A percentile compares a stretch with the other conserved stretches of the same genome.
Conservation (phyloP, 805 yeast species). For the Saccharomycopsis schoenii region DNA sequence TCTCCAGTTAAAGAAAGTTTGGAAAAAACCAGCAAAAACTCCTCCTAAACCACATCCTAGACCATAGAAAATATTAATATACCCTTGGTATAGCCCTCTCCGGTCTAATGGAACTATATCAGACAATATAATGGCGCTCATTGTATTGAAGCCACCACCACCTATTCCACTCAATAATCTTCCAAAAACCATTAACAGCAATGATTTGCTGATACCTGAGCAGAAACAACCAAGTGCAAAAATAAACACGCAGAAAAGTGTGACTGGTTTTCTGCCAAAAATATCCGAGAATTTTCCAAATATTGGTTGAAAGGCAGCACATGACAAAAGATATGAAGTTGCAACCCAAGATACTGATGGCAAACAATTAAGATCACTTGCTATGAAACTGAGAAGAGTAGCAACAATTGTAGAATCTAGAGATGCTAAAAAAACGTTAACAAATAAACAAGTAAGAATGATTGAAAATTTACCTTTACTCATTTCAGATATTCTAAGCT, state of each 20-base stretch:
- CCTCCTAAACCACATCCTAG: slow-evolving; percentile 73
- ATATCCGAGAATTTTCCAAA: slow-evolving; percentile 65
- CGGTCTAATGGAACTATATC: slow-evolving; percentile 71
- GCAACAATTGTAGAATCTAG: slow-evolving; percentile 61
- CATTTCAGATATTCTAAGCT: not conserved
- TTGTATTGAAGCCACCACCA: slow-evolving; percentile 75
- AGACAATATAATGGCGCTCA: slow-evolving; percentile 65
- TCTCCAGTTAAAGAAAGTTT: slow-evolving; percentile 55
- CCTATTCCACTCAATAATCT: slow-evolving; percentile 78
- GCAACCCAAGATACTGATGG: slow-evolving; percentile 66
- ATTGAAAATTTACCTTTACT: slow-evolving; percentile 15
- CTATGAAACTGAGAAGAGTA: slow-evolving; percentile 53
- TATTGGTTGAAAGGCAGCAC: slow-evolving; percentile 66
- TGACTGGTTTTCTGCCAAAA: slow-evolving; percentile 51
- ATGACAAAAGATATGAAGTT: slow-evolving; percentile 55
- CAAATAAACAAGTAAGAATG: slow-evolving; percentile 34
- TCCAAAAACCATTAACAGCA: slow-evolving; percentile 39
- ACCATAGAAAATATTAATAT: slow-evolving; percentile 68
- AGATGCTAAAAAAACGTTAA: slow-evolving; percentile 50
- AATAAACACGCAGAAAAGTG: slow-evolving; percentile 41
- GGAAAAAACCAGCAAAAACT: slow-evolving; percentile 45
- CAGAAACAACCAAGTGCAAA: slow-evolving; percentile 50
- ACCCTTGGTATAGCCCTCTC: slow-evolving; percentile 76
- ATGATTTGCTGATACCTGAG: slow-evolving; percentile 42
- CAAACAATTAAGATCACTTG: slow-evolving; percentile 57